Conservation (phyloP, 768 basidiomycete genomes). For the Mycena floridula region DNA sequence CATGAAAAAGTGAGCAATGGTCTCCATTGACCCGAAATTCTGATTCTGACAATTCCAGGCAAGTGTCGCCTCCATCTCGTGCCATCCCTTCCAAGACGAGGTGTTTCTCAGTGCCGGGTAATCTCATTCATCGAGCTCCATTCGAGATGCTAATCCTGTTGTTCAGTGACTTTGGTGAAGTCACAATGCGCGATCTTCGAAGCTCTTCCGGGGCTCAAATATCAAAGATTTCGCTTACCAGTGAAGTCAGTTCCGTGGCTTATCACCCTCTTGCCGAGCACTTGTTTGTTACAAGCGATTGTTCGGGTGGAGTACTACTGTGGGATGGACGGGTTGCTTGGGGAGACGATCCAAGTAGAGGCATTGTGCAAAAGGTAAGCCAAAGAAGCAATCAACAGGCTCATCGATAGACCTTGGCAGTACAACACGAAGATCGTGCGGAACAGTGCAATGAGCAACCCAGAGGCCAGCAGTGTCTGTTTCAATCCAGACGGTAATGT, state of each 20-base stretch:
- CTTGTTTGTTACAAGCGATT: slow-evolving; percentile 63
- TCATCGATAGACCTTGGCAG: slow-evolving; percentile 16
- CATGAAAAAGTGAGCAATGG: slow-evolving; percentile 1
- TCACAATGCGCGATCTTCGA: background rate
- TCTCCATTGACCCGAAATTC: slow-evolving; percentile 15
- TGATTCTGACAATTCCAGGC: slow-evolving; percentile 41
- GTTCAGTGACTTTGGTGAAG: background rate
- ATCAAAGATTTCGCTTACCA: background rate
- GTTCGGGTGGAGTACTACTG: slow-evolving; percentile 52
- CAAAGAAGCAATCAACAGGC: background rate
- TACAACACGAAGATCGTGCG: slow-evolving; percentile 36
- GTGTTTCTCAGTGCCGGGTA: slow-evolving; percentile 68
- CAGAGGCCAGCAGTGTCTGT: slow-evolving; percentile 60
- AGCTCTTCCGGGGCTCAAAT: background rate
- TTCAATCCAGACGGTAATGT: slow-evolving; percentile 64
- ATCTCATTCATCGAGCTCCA: slow-evolving; percentile 4
- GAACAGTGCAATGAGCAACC: slow-evolving; percentile 38
- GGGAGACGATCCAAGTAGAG: slow-evolving; percentile 36
- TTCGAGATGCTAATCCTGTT: background rate
- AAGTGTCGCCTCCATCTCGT: slow-evolving; percentile 56
- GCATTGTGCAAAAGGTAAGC: slow-evolving; percentile 50
- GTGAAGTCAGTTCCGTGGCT: slow-evolving; percentile 57
- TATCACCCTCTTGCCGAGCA: slow-evolving; percentile 66
- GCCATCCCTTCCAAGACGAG: slow-evolving; percentile 64
- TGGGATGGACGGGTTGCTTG: slow-evolving; percentile 73